A percentile compares a stretch with the other conserved stretches of the same genome.
phyloP scores from a whole-genome alignment of 73 alveolate genomes.

The Uronychia binucleata region DNA sequence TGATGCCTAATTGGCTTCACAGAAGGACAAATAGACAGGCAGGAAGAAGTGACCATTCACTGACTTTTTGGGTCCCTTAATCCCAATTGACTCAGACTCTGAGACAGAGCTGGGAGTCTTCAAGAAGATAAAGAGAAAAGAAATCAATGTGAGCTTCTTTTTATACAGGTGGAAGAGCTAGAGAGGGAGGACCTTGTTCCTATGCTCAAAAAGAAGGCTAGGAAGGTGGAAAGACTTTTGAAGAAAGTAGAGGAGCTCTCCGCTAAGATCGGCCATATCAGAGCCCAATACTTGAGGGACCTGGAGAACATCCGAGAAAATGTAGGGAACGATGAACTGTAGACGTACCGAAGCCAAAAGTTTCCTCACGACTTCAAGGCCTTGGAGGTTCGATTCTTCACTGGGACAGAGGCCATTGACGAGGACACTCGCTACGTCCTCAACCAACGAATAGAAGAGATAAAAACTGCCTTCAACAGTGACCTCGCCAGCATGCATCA shows the following conservation, averaged over 20 bases:
- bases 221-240: neutral
- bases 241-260: too few relatives aligned
- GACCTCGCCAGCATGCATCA: conserved; percentile 11
- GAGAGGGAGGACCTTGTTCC: neutral
- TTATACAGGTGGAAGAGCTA: neutral
- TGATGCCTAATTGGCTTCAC: too few relatives aligned
- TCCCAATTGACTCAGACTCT: too few relatives aligned
- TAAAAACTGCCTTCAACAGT: conserved; percentile 9
- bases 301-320: conserved; percentile 29
- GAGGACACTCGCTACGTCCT: conserved; percentile 24
- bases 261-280: neutral
- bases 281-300: conserved; percentile 35
- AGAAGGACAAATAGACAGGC: too few relatives aligned
- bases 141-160: neutral
- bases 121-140: neutral
- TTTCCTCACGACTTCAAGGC: conserved; percentile 14
- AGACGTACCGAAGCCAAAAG: conserved; percentile 11
- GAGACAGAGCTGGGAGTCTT: neutral
- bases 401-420: conserved; percentile 31
- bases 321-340: neutral
- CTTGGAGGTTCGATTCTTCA: conserved; percentile 37
- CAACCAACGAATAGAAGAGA: conserved; percentile 10
- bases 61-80: too few relatives aligned
- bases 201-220: neutral
- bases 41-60: too few relatives aligned